Base-by-base conservation (phyloP, 306 rosid species). In the Casuarina glauca region DNA sequence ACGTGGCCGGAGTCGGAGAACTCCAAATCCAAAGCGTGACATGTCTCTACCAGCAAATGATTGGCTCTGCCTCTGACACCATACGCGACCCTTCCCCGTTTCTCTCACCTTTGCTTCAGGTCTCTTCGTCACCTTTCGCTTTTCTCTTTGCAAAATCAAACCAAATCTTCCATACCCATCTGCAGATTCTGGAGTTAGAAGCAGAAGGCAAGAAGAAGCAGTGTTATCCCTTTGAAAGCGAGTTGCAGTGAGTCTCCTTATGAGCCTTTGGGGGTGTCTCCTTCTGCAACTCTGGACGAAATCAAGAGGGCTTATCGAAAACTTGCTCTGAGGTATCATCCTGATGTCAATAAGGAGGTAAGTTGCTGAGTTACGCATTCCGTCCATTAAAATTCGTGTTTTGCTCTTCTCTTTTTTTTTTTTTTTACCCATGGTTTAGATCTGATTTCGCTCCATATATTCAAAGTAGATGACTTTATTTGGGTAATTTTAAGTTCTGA, bases 341-440 rank as follows among this genome's bases (percentile, higher is more conserved):
- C 99, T 17, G 99, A 95, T 87, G 99, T 93, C 52, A 95, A 95
- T 79, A 95, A 93, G 84, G 88, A 93, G 99, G 99, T 91, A 82
- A 64, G 48, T 72, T 41, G 4, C 8, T 77, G 50, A 60, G 42
- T 60, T 82, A 39, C 12, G 39, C 15, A 19, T 66, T 72, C 17
- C 5, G 15, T 76, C 53, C 57, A 39, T 32, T 70, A 64, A 76
- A 9, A 3, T 51, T 68, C 53, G 13, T 9, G 45, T 41, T 49
- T 19, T 50, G 41, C 8, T 66, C 45, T n/a, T n/a, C n/a, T n/a
- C n/a, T n/a, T n/a, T n/a, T n/a, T n/a, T n/a, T n/a, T n/a, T n/a
- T n/a, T n/a, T n/a, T n/a, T n/a, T 35, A 54, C 15, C 3, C n/a
- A n/a, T n/a, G n/a, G 71, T 62, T 72, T 54, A 36, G 32, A 16